Evolutionary conservation across 108 stramenopile species (phyloP).

Genomic region (Skeletonema marinoi): DNA sequence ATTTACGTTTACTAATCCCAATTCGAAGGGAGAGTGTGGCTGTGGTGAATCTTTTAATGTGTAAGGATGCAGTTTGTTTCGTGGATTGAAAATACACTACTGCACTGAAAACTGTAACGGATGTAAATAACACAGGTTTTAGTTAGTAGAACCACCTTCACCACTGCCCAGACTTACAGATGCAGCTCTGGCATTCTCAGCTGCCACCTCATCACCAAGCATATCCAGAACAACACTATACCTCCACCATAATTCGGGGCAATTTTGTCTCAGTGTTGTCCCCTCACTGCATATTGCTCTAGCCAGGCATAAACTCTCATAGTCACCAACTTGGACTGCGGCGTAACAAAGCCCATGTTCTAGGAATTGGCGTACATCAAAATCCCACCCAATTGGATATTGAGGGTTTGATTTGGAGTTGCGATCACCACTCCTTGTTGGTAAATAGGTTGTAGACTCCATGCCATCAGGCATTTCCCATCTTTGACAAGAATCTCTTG

Average conservation of each 20-base stretch:
- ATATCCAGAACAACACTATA: conserved; percentile 76
- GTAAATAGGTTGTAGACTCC: conserved; percentile 23
- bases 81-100: background rate
- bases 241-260: conserved; percentile 85
- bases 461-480: conserved; percentile 46
- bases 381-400: conserved; percentile 59
- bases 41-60: conserved; percentile 99
- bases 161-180: conserved; percentile 70
- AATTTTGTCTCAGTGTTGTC: conserved; percentile 81
- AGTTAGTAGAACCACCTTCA: conserved; percentile 48
- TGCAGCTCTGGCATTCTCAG: conserved; percentile 75
- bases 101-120: too few relatives aligned
- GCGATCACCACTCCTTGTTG: background rate
- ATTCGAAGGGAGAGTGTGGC: conserved; percentile 98
- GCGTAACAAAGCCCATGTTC: conserved; percentile 78
- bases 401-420: background rate
- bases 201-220: conserved; percentile 81
- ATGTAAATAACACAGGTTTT: background rate
- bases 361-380: conserved; percentile 72
- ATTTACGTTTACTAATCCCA: conserved; percentile 99
- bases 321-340: conserved; percentile 73
- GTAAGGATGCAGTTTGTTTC: conserved; percentile 8
- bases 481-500: conserved; percentile 31
- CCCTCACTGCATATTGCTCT: conserved; percentile 80
- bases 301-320: conserved; percentile 68